Base-by-base conservation (phyloP, 2,329 filamentous ascomycete genomes). In the Calycina herbarum region DNA sequence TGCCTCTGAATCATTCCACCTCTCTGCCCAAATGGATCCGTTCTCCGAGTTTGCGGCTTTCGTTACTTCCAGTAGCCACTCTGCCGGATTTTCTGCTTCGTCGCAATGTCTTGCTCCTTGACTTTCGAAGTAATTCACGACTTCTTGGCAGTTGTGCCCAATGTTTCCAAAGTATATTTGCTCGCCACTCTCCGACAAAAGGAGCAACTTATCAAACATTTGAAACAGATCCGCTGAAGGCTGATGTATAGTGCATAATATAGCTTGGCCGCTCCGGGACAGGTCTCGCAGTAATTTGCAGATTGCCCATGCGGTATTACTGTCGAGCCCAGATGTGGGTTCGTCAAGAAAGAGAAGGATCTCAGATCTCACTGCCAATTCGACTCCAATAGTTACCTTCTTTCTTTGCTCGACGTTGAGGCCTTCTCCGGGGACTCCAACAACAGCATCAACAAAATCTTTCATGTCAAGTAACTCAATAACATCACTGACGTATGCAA, bases 211-310 rank as follows among this genome's bases (percentile, higher is more conserved):
- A 73, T 94, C 91, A 76, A 95, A 97, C 64, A 91, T 89, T 77
- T 96, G 91, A 82, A 97, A 96, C 64, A 97, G 83, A 85, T 95
- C 92, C 40, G 93, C 92, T 10, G 92, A 95, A 8, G 94, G 93
- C 78, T 97, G 94, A 76, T 97, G 94, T 67, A 97, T 97, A 2
- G 94, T 97, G 80, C 93, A 96, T 17, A 97, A 86, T 77, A 97
- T 91, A 58, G 94, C 93, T 76, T 95, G 92, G 17, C 94, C 93
- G 69, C 87, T 89, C 77, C 93, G 90, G 72, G 92, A 92, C 54
- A 97, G 83, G 78, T 94, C 96, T 78, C 83, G 57, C 97, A 88
- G 6, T 94, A 77, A 20, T 94, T 93, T 72, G 88, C 92, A 78
- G 97, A 97, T 73, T 86, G 87, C 38, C 97, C 83, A 10, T 93